Conservation (phyloP, 2,329 filamentous ascomycete genomes). For the Penicillium sp. region DNA sequence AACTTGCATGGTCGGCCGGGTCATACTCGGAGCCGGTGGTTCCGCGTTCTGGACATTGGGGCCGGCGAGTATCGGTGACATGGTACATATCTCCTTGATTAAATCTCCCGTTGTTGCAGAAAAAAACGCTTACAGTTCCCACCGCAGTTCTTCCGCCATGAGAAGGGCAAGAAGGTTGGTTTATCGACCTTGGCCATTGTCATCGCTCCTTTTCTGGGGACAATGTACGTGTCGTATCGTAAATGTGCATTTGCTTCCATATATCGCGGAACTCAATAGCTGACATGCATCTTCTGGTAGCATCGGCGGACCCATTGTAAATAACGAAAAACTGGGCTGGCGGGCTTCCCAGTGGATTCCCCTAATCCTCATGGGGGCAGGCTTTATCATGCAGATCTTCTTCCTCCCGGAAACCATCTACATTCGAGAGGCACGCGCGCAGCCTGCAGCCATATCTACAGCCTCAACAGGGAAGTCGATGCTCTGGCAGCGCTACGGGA, state of each 20-base stretch:
- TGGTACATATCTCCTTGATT: slow-evolving; percentile 1
- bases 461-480: not conserved
- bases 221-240: slow-evolving; percentile 4
- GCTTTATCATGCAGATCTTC: slow-evolving; percentile 8
- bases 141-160: slow-evolving; percentile 4
- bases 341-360: slow-evolving; percentile 7
- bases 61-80: slow-evolving; percentile 6
- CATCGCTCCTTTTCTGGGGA: slow-evolving; percentile 4
- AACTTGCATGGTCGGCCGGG: slow-evolving; percentile 6
- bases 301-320: slow-evolving; percentile 6
- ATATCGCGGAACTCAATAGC: not conserved
- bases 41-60: slow-evolving; percentile 8
- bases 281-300: slow-evolving; percentile 1
- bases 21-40: slow-evolving; percentile 7
- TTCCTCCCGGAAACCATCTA: slow-evolving; percentile 8
- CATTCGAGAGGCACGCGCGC: slow-evolving; percentile 3
- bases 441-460: not conserved
- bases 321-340: slow-evolving; percentile 6
- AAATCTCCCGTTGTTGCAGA: not conserved
- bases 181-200: slow-evolving; percentile 7
- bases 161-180: slow-evolving; percentile 8
- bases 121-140: slow-evolving; percentile 1
- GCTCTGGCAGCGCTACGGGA: slow-evolving; percentile 5
- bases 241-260: not conserved
- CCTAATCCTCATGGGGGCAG: slow-evolving; percentile 3